These are phyloP conservation scores for Tricholoma furcatifolium DNA, from an alignment of 768 basidiomycete genomes.

Conservation along the genomic window DNA sequence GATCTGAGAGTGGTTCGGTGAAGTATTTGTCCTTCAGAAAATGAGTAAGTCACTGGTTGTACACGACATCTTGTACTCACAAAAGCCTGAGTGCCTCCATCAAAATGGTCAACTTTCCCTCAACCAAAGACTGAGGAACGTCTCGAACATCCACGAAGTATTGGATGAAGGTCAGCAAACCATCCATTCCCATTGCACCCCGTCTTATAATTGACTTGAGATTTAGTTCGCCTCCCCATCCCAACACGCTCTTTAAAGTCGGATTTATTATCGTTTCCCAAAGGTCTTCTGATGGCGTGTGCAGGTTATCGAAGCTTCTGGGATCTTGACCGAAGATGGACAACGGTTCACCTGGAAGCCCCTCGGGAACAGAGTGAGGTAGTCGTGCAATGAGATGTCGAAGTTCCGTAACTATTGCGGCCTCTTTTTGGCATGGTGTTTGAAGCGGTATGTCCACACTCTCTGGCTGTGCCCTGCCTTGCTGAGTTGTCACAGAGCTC, in stretches of 20 bases:
- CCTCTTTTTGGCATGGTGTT: no score
- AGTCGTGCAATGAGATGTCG: conserved; percentile 2
- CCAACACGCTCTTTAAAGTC: conserved; percentile 16
- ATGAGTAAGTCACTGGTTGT: not conserved
- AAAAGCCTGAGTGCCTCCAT: not conserved
- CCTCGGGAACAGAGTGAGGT: conserved; percentile 13
- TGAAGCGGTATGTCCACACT: no score
- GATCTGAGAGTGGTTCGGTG: no score
- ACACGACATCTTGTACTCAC: conserved; percentile 1
- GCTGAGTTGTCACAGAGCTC: no score
- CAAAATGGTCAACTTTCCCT: conserved; percentile 5
- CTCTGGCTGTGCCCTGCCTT: no score
- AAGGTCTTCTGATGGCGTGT: conserved; percentile 10
- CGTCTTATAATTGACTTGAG: no score
- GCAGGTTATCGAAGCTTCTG: conserved; percentile 2
- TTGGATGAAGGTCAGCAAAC: no score
- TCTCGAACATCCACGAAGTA: not conserved
- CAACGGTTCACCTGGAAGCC: conserved; percentile 4
- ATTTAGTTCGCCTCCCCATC: conserved; percentile 16
- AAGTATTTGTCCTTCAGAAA: conserved; percentile 19
- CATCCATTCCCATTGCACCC: no score
- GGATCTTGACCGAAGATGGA: conserved; percentile 13
- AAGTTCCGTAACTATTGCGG: not conserved
- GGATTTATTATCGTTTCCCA: conserved; percentile 21
- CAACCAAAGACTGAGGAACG: not conserved